Evolutionary conservation across 306 rosid genomes (phyloP).

Genomic region (Prunus dulcis): DNA sequence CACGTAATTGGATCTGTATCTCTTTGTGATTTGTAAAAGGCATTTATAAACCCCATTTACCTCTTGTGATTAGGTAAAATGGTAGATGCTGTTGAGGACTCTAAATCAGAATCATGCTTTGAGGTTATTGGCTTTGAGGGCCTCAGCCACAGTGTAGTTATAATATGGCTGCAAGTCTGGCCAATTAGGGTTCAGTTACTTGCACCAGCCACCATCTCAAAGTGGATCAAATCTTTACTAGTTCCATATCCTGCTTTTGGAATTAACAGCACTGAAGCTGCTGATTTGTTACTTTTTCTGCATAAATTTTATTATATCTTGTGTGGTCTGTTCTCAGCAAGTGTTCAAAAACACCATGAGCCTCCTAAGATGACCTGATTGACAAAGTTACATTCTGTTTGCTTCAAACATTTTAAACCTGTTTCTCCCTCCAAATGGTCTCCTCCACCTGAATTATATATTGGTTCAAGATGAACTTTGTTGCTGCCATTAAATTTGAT

Average conservation of each 20-base stretch:
- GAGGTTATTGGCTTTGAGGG: background rate
- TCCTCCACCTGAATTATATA: background rate
- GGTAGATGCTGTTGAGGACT: background rate
- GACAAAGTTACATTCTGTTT: background rate
- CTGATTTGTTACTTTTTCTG: background rate
- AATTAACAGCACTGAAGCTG: background rate
- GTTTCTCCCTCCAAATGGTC: background rate
- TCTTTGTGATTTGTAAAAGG: background rate
- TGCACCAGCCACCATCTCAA: too few relatives aligned
- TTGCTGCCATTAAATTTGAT: background rate
- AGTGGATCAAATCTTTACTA: too few relatives aligned
- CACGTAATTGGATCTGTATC: too few relatives aligned
- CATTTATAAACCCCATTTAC: background rate
- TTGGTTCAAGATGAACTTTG: too few relatives aligned
- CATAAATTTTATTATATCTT: too few relatives aligned
- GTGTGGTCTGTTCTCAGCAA: background rate
- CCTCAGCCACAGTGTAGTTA: background rate
- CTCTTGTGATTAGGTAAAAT: background rate
- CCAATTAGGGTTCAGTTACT: too few relatives aligned
- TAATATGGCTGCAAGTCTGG: background rate
- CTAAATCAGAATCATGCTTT: background rate
- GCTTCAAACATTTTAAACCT: background rate
- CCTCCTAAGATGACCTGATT: background rate
- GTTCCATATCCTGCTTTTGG: too few relatives aligned
- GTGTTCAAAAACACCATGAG: background rate